Conservation (phyloP, 177 flowering plant species). For the Telopea speciosissima region DNA sequence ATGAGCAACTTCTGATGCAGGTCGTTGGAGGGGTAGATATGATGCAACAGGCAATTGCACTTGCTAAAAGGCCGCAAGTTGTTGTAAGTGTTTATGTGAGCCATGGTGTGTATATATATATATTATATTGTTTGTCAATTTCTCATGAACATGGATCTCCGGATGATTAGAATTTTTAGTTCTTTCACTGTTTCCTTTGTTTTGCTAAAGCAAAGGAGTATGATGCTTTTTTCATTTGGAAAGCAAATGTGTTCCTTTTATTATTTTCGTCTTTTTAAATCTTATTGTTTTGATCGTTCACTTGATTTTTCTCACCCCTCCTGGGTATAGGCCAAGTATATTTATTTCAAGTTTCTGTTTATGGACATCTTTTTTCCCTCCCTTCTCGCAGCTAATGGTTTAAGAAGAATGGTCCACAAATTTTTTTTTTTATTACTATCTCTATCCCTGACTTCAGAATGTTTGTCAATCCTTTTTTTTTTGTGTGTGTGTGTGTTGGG, state of each 20-base stretch:
- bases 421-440: not conserved
- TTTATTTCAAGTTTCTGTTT: too few species aligned
- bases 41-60: conserved; percentile 50
- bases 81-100: conserved; percentile 44
- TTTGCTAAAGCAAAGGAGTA: not conserved
- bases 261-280: not conserved
- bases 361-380: too few species aligned
- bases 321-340: not conserved
- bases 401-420: not conserved
- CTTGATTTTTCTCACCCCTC: not conserved
- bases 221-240: not conserved
- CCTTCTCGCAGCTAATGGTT: not conserved
- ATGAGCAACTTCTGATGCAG: conserved; percentile 25
- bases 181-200: not conserved
- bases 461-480: too few species aligned
- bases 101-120: not conserved
- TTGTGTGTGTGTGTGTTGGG: too few species aligned
- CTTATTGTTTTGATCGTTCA: not conserved
- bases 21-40: conserved; percentile 85
- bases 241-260: too few species aligned
- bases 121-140: not conserved
- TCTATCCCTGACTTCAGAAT: not conserved
- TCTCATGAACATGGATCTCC: not conserved
- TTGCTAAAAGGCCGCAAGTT: conserved; percentile 78
- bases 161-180: not conserved